Conservation (phyloP, 768 basidiomycete species). For the Mycena vitilis region DNA sequence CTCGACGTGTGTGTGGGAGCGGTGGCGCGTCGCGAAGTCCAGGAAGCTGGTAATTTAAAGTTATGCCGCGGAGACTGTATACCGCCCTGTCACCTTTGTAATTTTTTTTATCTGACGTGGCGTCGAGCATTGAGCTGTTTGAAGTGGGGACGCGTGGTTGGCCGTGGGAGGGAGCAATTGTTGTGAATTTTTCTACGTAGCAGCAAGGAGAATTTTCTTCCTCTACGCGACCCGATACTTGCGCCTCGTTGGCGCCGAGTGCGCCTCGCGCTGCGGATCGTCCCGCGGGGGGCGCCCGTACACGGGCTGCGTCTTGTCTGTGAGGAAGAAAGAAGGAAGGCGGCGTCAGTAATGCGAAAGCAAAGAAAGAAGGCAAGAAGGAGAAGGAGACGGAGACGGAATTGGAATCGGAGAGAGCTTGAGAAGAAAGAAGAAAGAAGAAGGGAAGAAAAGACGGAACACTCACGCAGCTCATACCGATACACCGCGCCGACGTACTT, state of each 20-base stretch:
- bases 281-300: slow-evolving; percentile 30
- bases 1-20: background rate
- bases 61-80: background rate
- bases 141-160: background rate
- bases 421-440: slow-evolving; percentile 11
- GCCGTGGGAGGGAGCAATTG: no score
- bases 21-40: slow-evolving; percentile 1
- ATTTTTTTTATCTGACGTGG: no score
- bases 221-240: slow-evolving; percentile 22
- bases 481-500: slow-evolving; percentile 73
- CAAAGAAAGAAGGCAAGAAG: no score
- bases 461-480: slow-evolving; percentile 74
- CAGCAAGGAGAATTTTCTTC: no score
- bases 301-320: slow-evolving; percentile 44
- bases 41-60: no score
- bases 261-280: slow-evolving; percentile 36
- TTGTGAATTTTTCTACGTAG: no score
- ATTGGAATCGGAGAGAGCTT: no score
- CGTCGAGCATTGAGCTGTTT: no score
- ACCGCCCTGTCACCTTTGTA: no score
- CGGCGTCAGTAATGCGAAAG: background rate
- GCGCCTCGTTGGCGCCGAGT: slow-evolving; percentile 23
- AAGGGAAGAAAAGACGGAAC: slow-evolving; percentile 22
- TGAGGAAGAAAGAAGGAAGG: background rate
- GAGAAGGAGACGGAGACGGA: no score